Evolutionary conservation across 495 filamentous ascomycete genomes (phyloP).

Genomic region (Trypethelium eluteriae): DNA sequence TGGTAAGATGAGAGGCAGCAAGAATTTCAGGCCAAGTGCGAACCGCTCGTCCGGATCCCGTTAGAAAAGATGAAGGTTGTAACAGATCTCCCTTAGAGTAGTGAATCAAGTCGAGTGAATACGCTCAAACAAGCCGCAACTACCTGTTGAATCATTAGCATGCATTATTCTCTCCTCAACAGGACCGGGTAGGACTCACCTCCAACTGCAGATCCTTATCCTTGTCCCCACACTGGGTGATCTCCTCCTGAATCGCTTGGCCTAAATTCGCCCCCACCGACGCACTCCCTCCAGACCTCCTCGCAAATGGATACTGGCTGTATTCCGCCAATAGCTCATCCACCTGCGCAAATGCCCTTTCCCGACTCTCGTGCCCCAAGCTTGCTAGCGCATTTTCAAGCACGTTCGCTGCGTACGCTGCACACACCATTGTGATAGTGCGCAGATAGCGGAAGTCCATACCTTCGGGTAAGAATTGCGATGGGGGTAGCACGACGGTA

Average conservation of each 20-base stretch:
- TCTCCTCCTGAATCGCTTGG: conserved; percentile 80
- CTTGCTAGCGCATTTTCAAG: conserved; percentile 93
- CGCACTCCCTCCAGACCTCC: conserved; percentile 60
- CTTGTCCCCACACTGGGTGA: conserved; percentile 76
- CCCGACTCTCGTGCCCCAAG: conserved; percentile 85
- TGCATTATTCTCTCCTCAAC: not conserved
- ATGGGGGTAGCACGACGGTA: conserved; percentile 78
- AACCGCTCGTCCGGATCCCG: not conserved
- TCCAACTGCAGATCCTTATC: conserved; percentile 95
- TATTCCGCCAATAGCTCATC: conserved; percentile 94
- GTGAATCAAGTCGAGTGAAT: conserved; percentile 90
- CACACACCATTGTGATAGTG: conserved; percentile 93
- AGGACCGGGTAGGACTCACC: conserved; percentile 44
- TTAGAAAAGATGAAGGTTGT: not conserved
- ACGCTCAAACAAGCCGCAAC: conserved; percentile 93
- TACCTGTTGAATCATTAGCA: conserved; percentile 45
- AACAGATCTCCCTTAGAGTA: conserved; percentile 52
- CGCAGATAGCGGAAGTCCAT: conserved; percentile 87
- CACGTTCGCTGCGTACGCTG: conserved; percentile 95
- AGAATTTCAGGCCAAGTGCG: not conserved
- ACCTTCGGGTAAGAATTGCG: conserved; percentile 84
- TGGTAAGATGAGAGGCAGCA: not conserved
- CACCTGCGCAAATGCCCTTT: conserved; percentile 91
- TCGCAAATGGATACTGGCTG: conserved; percentile 91
- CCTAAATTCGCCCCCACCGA: conserved; percentile 90